Evolutionary conservation across 1,284 basidiomycete genomes (phyloP), one percentile per base, ranked within the genome.

Genomic region (Boletus mariae): DNA sequence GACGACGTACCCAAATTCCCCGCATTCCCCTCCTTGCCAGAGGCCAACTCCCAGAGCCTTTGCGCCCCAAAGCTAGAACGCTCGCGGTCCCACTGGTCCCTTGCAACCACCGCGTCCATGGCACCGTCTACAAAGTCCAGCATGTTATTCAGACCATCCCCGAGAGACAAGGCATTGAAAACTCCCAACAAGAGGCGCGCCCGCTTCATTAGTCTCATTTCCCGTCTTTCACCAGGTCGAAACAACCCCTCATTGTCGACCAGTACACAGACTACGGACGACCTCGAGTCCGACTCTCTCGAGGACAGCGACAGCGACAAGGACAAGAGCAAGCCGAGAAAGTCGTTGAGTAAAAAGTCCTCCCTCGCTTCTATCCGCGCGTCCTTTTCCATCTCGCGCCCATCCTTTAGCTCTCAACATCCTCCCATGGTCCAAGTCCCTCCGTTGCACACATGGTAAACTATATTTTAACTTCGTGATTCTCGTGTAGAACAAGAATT

Each of bases 141-240:
- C 4, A 44, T 47, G 0, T 38, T 47, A 2, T 5, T n/a, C 1
- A 57, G 48, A 38, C 50, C 54, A 0, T 38, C 56, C 0, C 51
- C 57, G 38, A 52, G 65, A 15, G 45, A 53, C 32, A 68, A 68
- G 52, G 3, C 26, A 4, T 4, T 55, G 6, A 71, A 70, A 45
- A 55, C 61, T 0, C 66, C 67, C 6, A 65, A 10, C 37, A 38
- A 57, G 41, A 71, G 70, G 42, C 66, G 66, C 10, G 20, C 67
- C 0, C 66, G 69, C n/a, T 68, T 67, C 47, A 66, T 71, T 31
- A 69, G 61, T 46, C 63, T 67, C 45, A 67, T 67, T 6, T 69
- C 68, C 0, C 66, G 61, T 4, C 25, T 67, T 10, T 70, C 69
- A 1, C 68, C 65, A 0, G 57, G 67, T 25, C 69, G 67, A 13